Evolutionary conservation across 306 rosid genomes (phyloP).

Genomic region (Alnus rubra): DNA sequence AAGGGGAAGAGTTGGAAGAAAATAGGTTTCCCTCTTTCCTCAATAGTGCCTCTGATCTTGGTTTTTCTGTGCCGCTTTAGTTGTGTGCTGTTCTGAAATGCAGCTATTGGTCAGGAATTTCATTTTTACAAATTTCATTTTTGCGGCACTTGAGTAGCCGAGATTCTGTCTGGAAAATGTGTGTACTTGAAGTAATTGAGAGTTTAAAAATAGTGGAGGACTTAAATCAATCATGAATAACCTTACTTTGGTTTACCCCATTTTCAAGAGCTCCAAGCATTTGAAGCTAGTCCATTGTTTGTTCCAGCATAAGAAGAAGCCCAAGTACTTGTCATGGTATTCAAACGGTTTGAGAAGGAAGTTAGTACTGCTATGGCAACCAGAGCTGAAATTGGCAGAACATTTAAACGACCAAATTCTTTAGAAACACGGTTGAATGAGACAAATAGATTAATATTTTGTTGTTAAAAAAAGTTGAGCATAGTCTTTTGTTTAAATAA

Average conservation of each 20-base stretch:
- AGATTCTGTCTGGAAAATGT: slow-evolving; percentile 2
- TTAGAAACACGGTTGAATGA: background rate
- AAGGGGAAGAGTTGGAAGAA: slow-evolving; percentile 98
- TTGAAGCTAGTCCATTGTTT: background rate
- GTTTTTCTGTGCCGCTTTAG: slow-evolving; percentile 3
- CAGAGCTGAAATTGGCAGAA: background rate
- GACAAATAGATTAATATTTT: background rate
- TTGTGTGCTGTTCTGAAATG: background rate
- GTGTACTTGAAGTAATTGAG: background rate
- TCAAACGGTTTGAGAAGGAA: background rate
- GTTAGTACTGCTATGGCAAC: background rate
- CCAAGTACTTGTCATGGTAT: background rate
- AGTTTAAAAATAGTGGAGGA: background rate
- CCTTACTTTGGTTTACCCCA: background rate
- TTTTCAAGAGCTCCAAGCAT: background rate
- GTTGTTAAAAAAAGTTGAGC: background rate
- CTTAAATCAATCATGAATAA: background rate
- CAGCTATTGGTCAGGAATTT: background rate
- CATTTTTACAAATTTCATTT: slow-evolving; percentile 12
- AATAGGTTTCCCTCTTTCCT: slow-evolving; percentile 65
- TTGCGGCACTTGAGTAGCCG: slow-evolving; percentile 11
- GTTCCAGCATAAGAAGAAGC: background rate
- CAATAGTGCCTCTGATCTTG: background rate
- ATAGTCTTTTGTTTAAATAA: background rate
- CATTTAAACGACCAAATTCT: background rate